These are phyloP conservation scores for Ettlia oleoabundans DNA, from an alignment of 139 green algal species.

Conservation along the genomic window DNA sequence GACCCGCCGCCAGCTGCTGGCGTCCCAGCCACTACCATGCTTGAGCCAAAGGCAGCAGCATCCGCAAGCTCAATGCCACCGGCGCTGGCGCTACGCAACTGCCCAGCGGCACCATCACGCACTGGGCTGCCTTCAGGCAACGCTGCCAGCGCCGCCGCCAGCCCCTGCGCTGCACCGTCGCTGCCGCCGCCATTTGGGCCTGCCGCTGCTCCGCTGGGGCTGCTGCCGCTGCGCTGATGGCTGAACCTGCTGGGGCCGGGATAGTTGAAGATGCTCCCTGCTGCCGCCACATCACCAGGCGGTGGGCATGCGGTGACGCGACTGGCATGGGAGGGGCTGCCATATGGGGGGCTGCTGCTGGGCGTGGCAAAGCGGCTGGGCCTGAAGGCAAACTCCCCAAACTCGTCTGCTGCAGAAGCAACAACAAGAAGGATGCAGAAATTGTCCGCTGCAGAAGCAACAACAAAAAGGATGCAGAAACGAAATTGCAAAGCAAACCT, in stretches of 20 bases:
- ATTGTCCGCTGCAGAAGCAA: background rate
- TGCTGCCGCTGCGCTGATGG: slow-evolving; percentile 20
- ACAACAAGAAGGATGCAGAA: background rate
- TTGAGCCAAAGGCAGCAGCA: background rate
- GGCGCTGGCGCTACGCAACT: background rate
- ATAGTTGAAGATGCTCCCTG: slow-evolving; percentile 23
- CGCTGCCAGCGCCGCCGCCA: slow-evolving; percentile 18
- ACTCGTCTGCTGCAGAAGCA: background rate
- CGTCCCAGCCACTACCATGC: background rate
- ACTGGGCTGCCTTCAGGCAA: slow-evolving; percentile 15
- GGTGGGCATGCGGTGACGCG: background rate
- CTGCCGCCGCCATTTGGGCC: background rate
- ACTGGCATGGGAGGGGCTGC: slow-evolving; percentile 1
- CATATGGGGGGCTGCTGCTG: slow-evolving; percentile 1
- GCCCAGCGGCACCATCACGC: background rate
- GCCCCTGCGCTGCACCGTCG: background rate
- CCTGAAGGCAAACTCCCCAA: slow-evolving; percentile 33
- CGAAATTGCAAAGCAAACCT: background rate
- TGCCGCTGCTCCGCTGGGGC: too few species aligned
- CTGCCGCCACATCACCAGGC: background rate
- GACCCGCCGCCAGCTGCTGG: background rate
- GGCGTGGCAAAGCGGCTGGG: slow-evolving; percentile 16
- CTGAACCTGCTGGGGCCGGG: slow-evolving; percentile 3
- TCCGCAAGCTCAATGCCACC: background rate
- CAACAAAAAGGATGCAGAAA: background rate